Evolutionary conservation across 148 eudicot species (phyloP).

Genomic region (Rhododendron ferrugineum): DNA sequence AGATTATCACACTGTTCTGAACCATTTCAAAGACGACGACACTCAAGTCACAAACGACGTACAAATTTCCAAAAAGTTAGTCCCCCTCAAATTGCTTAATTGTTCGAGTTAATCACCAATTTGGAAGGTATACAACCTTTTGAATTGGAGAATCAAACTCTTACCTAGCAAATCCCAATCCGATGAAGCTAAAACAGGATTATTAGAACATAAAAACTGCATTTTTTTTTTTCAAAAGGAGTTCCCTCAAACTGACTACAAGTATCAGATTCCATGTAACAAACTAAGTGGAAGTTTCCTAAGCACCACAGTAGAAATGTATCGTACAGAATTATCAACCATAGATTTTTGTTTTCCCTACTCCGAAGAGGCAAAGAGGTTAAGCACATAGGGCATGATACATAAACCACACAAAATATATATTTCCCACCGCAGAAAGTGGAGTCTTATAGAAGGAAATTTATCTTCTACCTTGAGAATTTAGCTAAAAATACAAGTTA

Average conservation of each 20-base stretch:
- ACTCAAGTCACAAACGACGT: neutral
- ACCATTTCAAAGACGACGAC: neutral
- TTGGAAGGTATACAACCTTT: neutral
- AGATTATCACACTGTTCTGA: neutral
- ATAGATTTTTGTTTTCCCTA: neutral
- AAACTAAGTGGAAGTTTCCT: neutral
- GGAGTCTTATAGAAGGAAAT: neutral
- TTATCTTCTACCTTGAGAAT: neutral
- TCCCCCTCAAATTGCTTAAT: neutral
- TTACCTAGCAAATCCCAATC: neutral
- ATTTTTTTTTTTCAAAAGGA: neutral
- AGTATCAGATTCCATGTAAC: neutral
- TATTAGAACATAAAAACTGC: neutral
- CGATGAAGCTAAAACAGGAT: neutral
- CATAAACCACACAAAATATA: no score
- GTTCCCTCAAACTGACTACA: neutral
- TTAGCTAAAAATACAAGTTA: neutral
- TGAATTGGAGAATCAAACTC: neutral
- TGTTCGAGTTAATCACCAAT: neutral
- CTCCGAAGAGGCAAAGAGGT: neutral
- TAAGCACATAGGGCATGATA: neutral
- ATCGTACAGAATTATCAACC: neutral
- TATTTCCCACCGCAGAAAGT: neutral
- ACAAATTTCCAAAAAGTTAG: neutral
- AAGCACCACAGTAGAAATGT: neutral